Conservation (phyloP, 352 stramenopile species). For the Pythium sukuiense region DNA sequence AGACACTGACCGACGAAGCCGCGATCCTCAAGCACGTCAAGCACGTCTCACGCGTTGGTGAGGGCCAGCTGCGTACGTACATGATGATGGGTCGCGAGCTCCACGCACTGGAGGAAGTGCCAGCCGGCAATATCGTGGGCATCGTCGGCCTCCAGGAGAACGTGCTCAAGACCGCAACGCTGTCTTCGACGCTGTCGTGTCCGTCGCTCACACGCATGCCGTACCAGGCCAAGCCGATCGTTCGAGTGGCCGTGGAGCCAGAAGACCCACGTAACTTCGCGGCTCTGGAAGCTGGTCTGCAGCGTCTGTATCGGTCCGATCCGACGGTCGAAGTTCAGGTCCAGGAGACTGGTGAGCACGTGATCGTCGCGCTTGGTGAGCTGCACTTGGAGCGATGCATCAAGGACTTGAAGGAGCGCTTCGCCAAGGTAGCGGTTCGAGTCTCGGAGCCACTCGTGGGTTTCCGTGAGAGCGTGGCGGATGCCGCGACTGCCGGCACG, state of each 20-base stretch:
- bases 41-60: conserved; percentile 58
- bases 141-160: conserved; percentile 86
- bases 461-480: conserved; percentile 86
- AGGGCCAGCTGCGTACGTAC: conserved; percentile 68
- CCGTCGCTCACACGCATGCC: conserved; percentile 88
- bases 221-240: conserved; percentile 91
- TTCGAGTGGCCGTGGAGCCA: conserved; percentile 90
- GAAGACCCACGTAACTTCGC: conserved; percentile 86
- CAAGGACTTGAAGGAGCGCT: conserved; percentile 89
- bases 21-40: conserved; percentile 40
- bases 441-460: conserved; percentile 88
- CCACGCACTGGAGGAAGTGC: conserved; percentile 68
- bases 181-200: conserved; percentile 76
- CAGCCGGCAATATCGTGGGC: conserved; percentile 90
- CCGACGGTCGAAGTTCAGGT: conserved; percentile 92
- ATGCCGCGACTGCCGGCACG: conserved; percentile 35
- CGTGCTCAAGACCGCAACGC: conserved; percentile 90
- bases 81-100: conserved; percentile 94
- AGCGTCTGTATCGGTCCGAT: conserved; percentile 91
- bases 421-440: conserved; percentile 81
- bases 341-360: conserved; percentile 88
- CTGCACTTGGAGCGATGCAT: conserved; percentile 92
- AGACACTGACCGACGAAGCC: conserved; percentile 25
- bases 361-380: conserved; percentile 90
- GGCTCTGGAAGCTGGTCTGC: conserved; percentile 82